These are phyloP conservation scores for Spizellomyces sp. DNA, from an alignment of 192 early-diverging fungal species.

Conservation along the genomic window DNA sequence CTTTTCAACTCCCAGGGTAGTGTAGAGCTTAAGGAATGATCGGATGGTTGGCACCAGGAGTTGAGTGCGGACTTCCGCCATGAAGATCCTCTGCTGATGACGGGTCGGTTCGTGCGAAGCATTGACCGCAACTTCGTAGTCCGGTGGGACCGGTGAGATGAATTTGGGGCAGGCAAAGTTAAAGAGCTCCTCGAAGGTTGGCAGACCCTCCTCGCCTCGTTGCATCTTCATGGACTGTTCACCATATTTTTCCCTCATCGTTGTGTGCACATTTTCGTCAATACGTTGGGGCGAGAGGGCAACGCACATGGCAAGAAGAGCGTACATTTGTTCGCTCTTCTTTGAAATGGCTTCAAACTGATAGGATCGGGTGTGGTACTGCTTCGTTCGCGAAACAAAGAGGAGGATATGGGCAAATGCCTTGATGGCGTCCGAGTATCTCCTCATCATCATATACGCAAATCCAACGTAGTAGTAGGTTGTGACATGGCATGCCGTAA, in stretches of 20 bases:
- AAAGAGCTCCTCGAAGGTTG: slow-evolving; percentile 88
- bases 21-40: slow-evolving; percentile 96
- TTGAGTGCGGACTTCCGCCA: slow-evolving; percentile 84
- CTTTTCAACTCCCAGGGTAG: slow-evolving; percentile 86
- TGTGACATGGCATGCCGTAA: slow-evolving; percentile 96
- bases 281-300: slow-evolving; percentile 89
- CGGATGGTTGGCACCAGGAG: slow-evolving; percentile 83
- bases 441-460: slow-evolving; percentile 97
- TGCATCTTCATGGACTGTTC: slow-evolving; percentile 90
- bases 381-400: slow-evolving; percentile 89
- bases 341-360: slow-evolving; percentile 90
- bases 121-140: slow-evolving; percentile 70
- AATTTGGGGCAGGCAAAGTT: slow-evolving; percentile 93
- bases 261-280: slow-evolving; percentile 89
- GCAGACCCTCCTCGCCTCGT: slow-evolving; percentile 81
- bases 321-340: slow-evolving; percentile 96
- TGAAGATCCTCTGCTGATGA: slow-evolving; percentile 85
- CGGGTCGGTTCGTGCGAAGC: slow-evolving; percentile 58
- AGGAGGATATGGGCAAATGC: slow-evolving; percentile 87
- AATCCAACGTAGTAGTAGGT: slow-evolving; percentile 98
- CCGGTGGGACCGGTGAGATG: slow-evolving; percentile 85
- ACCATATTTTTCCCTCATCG: slow-evolving; percentile 89
- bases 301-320: slow-evolving; percentile 86
- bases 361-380: slow-evolving; percentile 90
- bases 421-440: slow-evolving; percentile 94